Percentiles rank a stretch among this genome's conserved stretches.
Evolutionary conservation across 805 yeast species (phyloP).

Genomic region (Lipomyces sp.): DNA sequence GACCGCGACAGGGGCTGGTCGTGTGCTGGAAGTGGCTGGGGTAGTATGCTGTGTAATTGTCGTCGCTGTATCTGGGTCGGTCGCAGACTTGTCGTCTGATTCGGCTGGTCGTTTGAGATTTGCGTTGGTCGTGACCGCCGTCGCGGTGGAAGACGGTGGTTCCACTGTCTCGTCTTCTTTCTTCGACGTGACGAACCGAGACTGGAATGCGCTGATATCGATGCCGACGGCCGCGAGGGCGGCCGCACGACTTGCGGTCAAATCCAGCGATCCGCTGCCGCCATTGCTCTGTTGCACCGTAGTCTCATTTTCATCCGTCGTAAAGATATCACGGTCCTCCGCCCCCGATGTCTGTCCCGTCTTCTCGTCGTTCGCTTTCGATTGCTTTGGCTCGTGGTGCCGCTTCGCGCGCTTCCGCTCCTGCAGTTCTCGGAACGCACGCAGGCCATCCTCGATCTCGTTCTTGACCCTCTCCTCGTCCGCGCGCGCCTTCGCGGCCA

Average conservation of each 20-base stretch:
- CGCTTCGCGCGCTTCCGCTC: constrained; percentile 1
- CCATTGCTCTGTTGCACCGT: too few relatives aligned
- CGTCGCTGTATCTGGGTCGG: too few relatives aligned
- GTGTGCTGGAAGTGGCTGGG: too few relatives aligned
- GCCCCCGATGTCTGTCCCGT: neutral
- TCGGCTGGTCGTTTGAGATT: too few relatives aligned
- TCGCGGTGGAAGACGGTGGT: too few relatives aligned
- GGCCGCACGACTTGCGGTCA: too few relatives aligned
- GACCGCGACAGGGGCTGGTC: too few relatives aligned
- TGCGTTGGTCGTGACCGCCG: too few relatives aligned
- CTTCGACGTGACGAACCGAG: constrained; percentile 1
- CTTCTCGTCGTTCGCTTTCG: neutral
- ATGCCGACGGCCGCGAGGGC: constrained; percentile 4
- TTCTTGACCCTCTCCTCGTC: constrained; percentile 7
- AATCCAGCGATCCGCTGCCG: too few relatives aligned
- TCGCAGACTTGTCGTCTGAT: too few relatives aligned
- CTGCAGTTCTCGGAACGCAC: constrained; percentile 7
- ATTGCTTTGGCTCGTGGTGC: neutral
- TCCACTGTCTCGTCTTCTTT: neutral
- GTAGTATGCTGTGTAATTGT: too few relatives aligned
- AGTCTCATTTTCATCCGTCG: too few relatives aligned
- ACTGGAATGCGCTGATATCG: constrained; percentile 4
- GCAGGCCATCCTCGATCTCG: constrained; percentile 11
- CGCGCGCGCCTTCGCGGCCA: constrained; percentile 9
- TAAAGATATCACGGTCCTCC: neutral